Conservation (phyloP, 768 basidiomycete genomes). For the Kwoniella sp. region DNA sequence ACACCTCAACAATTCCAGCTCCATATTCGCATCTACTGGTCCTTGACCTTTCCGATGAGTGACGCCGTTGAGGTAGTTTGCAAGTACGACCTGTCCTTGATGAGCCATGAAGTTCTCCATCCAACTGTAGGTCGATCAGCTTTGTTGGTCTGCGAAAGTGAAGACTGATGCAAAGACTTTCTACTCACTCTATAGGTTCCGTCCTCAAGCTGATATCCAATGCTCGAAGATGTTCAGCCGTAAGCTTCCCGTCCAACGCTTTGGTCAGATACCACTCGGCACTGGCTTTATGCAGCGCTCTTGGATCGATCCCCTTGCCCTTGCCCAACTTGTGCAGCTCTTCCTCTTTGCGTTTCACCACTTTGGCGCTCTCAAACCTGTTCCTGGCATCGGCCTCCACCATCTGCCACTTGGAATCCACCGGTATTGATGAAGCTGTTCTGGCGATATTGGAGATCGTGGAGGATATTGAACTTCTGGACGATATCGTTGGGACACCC, state of each 20-base stretch:
- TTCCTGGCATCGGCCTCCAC: slow-evolving; percentile 80
- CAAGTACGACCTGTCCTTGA: slow-evolving; percentile 45
- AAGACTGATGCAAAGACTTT: background rate
- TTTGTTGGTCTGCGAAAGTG: no score
- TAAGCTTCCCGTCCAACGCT: slow-evolving; percentile 84
- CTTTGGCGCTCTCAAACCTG: slow-evolving; percentile 67
- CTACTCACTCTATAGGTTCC: slow-evolving; percentile 72
- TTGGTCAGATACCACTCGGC: slow-evolving; percentile 93
- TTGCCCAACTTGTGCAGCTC: slow-evolving; percentile 61
- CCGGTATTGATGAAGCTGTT: slow-evolving; percentile 59
- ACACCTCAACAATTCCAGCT: slow-evolving; percentile 87
- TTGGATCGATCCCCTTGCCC: slow-evolving; percentile 40
- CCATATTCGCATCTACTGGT: slow-evolving; percentile 69
- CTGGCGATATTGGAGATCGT: slow-evolving; percentile 19
- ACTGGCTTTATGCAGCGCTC: slow-evolving; percentile 63
- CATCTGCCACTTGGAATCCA: slow-evolving; percentile 90
- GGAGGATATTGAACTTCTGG: slow-evolving; percentile 30
- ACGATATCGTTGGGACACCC: slow-evolving; percentile 30
- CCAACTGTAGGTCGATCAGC: slow-evolving; percentile 29
- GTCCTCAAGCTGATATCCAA: slow-evolving; percentile 74
- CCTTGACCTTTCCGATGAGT: slow-evolving; percentile 55
- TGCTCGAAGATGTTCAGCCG: slow-evolving; percentile 74
- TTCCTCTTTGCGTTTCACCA: slow-evolving; percentile 58
- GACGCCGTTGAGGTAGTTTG: slow-evolving; percentile 36
- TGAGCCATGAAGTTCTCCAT: slow-evolving; percentile 39